Evolutionary conservation across 495 filamentous ascomycete genomes (phyloP).

Genomic region (Lophium mytilinum): DNA sequence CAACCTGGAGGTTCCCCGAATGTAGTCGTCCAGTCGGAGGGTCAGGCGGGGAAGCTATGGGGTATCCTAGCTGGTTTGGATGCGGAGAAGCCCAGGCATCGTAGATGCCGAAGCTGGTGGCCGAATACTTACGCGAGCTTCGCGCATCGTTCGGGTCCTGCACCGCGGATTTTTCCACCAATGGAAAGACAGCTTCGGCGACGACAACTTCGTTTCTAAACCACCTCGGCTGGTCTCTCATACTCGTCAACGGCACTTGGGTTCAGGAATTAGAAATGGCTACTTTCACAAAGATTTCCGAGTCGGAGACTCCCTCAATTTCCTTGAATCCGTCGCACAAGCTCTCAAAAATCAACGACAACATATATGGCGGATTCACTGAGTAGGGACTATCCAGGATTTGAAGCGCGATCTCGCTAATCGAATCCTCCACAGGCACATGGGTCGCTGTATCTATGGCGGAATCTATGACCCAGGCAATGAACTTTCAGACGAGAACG

Average conservation of each 20-base stretch:
- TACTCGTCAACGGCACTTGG: too few relatives aligned
- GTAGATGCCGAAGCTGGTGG: too few relatives aligned
- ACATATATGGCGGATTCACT: constrained; percentile 69
- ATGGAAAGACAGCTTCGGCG: not conserved
- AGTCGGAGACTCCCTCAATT: constrained; percentile 50
- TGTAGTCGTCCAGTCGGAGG: too few relatives aligned
- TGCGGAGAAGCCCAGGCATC: too few relatives aligned
- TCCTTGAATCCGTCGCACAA: constrained; percentile 50
- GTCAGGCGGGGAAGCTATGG: too few relatives aligned
- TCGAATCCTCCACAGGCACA: constrained; percentile 46
- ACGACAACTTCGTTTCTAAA: not conserved
- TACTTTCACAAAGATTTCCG: constrained; percentile 57
- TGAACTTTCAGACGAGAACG: constrained; percentile 60
- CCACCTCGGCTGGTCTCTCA: not conserved
- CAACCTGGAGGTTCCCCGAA: too few relatives aligned
- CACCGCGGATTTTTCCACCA: not conserved
- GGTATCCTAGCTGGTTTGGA: too few relatives aligned
- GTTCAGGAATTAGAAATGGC: constrained; percentile 42
- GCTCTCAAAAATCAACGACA: constrained; percentile 61
- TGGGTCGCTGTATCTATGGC: constrained; percentile 79
- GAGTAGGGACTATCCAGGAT: constrained; percentile 42
- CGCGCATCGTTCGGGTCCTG: too few relatives aligned
- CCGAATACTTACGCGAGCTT: too few relatives aligned
- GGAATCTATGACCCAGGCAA: constrained; percentile 72
- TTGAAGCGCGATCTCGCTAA: not conserved